Conservation (phyloP, 2,329 filamentous ascomycete genomes). For the Sporothrix protearum region DNA sequence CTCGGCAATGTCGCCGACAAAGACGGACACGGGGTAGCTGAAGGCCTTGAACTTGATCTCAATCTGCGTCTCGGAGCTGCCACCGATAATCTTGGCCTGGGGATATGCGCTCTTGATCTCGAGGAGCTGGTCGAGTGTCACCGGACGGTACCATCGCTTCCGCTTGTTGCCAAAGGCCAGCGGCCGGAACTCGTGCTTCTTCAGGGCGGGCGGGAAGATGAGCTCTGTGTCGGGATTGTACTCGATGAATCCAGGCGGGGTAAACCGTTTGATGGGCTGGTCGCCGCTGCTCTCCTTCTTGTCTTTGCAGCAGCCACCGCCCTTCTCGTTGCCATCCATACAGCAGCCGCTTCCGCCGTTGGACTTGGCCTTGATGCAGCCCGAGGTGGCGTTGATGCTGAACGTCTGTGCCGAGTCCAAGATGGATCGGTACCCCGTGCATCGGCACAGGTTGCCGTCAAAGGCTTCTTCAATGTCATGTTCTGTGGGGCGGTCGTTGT, state of each 20-base stretch:
- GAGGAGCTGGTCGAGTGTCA: conserved; percentile 79
- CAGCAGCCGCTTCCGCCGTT: conserved; percentile 62
- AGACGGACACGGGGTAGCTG: conserved; percentile 85
- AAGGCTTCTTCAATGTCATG: conserved; percentile 93
- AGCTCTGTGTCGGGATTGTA: conserved; percentile 92
- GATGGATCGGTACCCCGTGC: conserved; percentile 92
- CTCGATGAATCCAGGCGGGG: conserved; percentile 85
- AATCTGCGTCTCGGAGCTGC: conserved; percentile 95
- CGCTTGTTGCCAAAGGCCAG: conserved; percentile 90
- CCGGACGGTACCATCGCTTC: conserved; percentile 89
- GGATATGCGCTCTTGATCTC: conserved; percentile 87
- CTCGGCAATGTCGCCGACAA: conserved; percentile 88
- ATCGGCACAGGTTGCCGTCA: conserved; percentile 92
- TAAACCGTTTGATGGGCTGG: conserved; percentile 64
- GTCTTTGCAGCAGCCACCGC: conserved; percentile 69
- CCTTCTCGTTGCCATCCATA: conserved; percentile 58
- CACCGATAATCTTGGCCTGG: conserved; percentile 88
- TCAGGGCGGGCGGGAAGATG: conserved; percentile 85
- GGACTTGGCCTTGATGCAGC: conserved; percentile 48
- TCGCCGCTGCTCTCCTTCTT: conserved; percentile 47
- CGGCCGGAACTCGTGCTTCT: conserved; percentile 76
- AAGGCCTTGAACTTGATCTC: conserved; percentile 97
- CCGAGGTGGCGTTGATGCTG: conserved; percentile 49
- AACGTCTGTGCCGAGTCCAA: conserved; percentile 92
- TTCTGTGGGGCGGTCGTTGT: conserved; percentile 72